phyloP scores from a whole-genome alignment of 129 eudicot species.

The Glebionis coronaria region DNA sequence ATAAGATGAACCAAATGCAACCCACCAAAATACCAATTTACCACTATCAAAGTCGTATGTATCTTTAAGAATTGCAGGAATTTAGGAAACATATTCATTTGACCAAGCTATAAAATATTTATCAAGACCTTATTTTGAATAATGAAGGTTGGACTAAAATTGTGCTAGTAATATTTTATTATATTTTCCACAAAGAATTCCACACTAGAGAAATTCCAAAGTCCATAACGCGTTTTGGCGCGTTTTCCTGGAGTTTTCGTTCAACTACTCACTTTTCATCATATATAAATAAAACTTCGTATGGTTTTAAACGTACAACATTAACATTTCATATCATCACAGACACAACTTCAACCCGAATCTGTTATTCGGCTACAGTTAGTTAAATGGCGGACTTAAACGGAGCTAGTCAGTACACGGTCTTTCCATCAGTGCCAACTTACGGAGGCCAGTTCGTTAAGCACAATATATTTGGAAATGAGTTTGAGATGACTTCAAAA shows the following conservation, averaged over 20 bases:
- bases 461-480: conserved; percentile 67
- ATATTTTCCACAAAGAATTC: conserved; percentile 18
- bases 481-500: conserved; percentile 70
- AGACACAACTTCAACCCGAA: neutral
- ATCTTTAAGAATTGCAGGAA: neutral
- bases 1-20: no score
- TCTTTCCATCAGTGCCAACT: conserved; percentile 60
- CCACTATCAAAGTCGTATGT: no score
- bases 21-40: no score
- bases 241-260: conserved; percentile 22
- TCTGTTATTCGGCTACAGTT: conserved; percentile 1
- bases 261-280: conserved; percentile 9
- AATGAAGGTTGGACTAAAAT: neutral
- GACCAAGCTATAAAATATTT: neutral
- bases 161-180: neutral
- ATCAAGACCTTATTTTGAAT: neutral
- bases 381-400: conserved; percentile 45
- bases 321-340: neutral
- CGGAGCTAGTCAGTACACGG: conserved; percentile 42
- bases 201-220: conserved; percentile 8
- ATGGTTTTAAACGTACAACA: neutral
- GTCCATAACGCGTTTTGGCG: conserved; percentile 40
- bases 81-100: neutral
- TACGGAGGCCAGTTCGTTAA: conserved; percentile 76
- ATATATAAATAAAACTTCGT: conserved; percentile 7